Evolutionary conservation across 768 basidiomycete genomes (phyloP).

Genomic region (Rhizopogon roseolus): DNA sequence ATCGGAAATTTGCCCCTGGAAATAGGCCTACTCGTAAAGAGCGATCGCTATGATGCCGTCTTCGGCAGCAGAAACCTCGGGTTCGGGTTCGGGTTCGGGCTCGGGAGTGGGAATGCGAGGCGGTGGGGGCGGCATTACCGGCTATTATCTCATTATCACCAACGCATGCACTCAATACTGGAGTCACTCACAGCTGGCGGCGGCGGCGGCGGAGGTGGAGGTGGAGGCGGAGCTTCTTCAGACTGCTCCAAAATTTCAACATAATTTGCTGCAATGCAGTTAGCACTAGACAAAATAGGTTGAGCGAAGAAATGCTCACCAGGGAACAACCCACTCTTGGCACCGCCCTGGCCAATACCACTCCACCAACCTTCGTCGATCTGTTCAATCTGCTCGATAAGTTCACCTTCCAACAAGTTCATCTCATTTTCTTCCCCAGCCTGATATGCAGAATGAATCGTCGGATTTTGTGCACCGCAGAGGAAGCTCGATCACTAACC

Average conservation of each 20-base stretch:
- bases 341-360: conserved; percentile 62
- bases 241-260: conserved; percentile 66
- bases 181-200: conserved; percentile 37
- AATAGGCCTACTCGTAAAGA: conserved; percentile 58
- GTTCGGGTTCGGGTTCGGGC: conserved; percentile 42
- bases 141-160: conserved; percentile 11
- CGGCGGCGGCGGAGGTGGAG: conserved; percentile 55
- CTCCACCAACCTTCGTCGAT: conserved; percentile 92
- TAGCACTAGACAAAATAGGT: background rate
- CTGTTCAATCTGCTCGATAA: conserved; percentile 78
- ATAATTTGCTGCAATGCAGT: conserved; percentile 64
- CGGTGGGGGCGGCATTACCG: conserved; percentile 28
- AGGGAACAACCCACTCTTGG: conserved; percentile 79
- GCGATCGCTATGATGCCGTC: conserved; percentile 61
- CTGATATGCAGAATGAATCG: conserved; percentile 23
- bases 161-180: conserved; percentile 3
- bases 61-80: conserved; percentile 41
- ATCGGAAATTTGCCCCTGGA: background rate
- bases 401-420: conserved; percentile 71
- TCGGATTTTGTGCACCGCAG: background rate
- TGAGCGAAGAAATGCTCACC: conserved; percentile 33
- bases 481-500: conserved; percentile 22
- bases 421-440: conserved; percentile 88
- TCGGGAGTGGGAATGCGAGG: conserved; percentile 43
- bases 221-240: conserved; percentile 46